Percentiles rank a stretch among this genome's conserved stretches.
These are phyloP conservation scores for Phytophthora aleatoria DNA, from an alignment of 352 stramenopile species.

Conservation along the genomic window DNA sequence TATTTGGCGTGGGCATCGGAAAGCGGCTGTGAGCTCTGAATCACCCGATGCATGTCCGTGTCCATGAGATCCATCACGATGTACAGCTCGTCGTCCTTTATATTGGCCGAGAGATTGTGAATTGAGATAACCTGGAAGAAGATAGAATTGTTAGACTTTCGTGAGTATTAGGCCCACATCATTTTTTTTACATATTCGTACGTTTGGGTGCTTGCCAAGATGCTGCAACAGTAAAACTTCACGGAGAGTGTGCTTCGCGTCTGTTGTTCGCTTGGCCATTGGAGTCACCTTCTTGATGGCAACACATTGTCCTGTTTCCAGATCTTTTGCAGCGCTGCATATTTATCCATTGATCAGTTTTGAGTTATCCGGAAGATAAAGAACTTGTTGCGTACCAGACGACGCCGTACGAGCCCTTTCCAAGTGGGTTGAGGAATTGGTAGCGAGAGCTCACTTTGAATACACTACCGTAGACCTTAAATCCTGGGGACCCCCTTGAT, in stretches of 20 bases:
- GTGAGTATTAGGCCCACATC: not conserved
- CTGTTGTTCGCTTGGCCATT: constrained; percentile 80
- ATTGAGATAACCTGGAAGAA: constrained; percentile 75
- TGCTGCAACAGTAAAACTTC: constrained; percentile 89
- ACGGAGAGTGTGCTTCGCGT: constrained; percentile 90
- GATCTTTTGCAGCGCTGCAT: constrained; percentile 74
- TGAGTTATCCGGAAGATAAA: not conserved
- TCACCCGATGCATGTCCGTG: constrained; percentile 91
- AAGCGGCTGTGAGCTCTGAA: constrained; percentile 79
- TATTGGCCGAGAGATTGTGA: constrained; percentile 83
- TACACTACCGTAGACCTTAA: constrained; percentile 82
- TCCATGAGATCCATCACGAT: constrained; percentile 96
- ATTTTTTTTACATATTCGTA: constrained; percentile 23
- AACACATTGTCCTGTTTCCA: constrained; percentile 72
- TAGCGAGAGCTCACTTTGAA: constrained; percentile 89
- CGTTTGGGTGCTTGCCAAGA: constrained; percentile 88
- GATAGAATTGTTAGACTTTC: not conserved
- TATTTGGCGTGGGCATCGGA: constrained; percentile 85
- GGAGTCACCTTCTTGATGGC: constrained; percentile 92
- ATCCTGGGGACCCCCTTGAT: constrained; percentile 30
- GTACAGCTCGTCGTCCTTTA: constrained; percentile 94
- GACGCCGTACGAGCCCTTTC: constrained; percentile 92
- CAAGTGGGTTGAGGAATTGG: constrained; percentile 86
- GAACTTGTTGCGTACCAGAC: constrained; percentile 63
- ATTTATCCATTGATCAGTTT: not conserved